These are phyloP conservation scores for Alternaria rosae DNA, from an alignment of 2,329 filamentous ascomycete genomes.

Conservation along the genomic window DNA sequence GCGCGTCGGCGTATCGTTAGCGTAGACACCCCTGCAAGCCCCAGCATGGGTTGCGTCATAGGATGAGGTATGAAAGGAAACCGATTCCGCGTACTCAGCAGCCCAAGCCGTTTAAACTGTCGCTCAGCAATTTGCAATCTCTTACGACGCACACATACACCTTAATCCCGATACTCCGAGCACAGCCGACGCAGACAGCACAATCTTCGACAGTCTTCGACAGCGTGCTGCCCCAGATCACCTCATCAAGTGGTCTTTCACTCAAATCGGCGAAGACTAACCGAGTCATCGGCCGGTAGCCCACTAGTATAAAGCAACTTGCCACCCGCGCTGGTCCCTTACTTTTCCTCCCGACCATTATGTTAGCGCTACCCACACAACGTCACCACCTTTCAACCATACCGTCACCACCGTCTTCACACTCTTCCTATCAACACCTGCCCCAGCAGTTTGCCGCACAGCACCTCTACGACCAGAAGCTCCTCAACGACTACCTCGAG, in stretches of 20 bases:
- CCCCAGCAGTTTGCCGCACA: slow-evolving; percentile 35
- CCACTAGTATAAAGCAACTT: slow-evolving; percentile 48
- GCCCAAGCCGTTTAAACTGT: slow-evolving; percentile 33
- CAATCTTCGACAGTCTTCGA: slow-evolving; percentile 41
- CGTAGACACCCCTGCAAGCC: slow-evolving; percentile 23
- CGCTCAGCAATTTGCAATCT: slow-evolving; percentile 48
- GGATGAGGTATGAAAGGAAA: slow-evolving; percentile 36
- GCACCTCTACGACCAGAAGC: slow-evolving; percentile 42
- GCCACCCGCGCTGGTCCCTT: slow-evolving; percentile 47
- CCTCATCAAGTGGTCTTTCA: slow-evolving; percentile 39
- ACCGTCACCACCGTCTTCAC: slow-evolving; percentile 41
- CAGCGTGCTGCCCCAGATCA: slow-evolving; percentile 37
- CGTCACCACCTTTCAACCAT: slow-evolving; percentile 46
- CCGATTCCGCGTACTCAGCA: slow-evolving; percentile 29
- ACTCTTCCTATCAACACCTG: slow-evolving; percentile 39
- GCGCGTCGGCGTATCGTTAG: slow-evolving; percentile 9
- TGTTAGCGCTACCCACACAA: slow-evolving; percentile 49
- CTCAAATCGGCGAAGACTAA: slow-evolving; percentile 33
- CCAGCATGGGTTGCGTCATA: slow-evolving; percentile 21
- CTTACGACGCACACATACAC: slow-evolving; percentile 23
- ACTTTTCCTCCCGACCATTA: slow-evolving; percentile 43
- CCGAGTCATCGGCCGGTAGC: slow-evolving; percentile 41
- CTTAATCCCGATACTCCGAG: slow-evolving; percentile 39
- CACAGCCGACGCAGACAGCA: slow-evolving; percentile 28
- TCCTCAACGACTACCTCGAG: slow-evolving; percentile 49